These are phyloP conservation scores for Biancaea sappan DNA, from an alignment of 306 rosid species.

Conservation along the genomic window DNA sequence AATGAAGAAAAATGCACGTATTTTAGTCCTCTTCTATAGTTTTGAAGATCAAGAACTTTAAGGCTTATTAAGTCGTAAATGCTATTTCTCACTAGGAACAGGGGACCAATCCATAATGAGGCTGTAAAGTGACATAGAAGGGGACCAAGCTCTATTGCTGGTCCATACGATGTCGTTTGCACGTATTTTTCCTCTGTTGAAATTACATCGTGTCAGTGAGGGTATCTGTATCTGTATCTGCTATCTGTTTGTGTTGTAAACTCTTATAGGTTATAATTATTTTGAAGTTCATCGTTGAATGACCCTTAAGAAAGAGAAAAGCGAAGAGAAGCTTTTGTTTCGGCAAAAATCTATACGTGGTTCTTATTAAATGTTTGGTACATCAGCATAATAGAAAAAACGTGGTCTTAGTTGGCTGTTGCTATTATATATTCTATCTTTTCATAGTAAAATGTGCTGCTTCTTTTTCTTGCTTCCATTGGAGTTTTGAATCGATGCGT, in stretches of 20 bases:
- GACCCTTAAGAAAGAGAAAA: neutral
- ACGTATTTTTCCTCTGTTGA: neutral
- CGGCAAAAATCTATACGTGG: neutral
- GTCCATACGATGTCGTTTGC: no score
- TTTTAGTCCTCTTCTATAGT: neutral
- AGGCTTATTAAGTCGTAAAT: slow-evolving; percentile 21
- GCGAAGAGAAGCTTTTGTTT: neutral
- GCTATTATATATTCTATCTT: slow-evolving; percentile 27
- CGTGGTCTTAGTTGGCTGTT: slow-evolving; percentile 49
- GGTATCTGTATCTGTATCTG: no score
- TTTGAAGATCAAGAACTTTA: slow-evolving; percentile 27
- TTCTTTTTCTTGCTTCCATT: slow-evolving; percentile 34
- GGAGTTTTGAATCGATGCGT: slow-evolving; percentile 1
- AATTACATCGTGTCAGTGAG: neutral
- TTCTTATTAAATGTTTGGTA: slow-evolving; percentile 27
- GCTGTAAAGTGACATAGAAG: slow-evolving; percentile 5
- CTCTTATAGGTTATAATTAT: neutral
- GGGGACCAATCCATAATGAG: neutral
- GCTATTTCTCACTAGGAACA: neutral
- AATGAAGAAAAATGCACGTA: neutral
- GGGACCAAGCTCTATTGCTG: no score
- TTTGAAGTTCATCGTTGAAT: neutral
- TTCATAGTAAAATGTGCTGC: slow-evolving; percentile 36
- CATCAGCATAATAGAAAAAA: slow-evolving; percentile 28
- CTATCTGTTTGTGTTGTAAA: neutral